Conservation (phyloP, 257 asterid genomes). For the Solanum tarijense region DNA sequence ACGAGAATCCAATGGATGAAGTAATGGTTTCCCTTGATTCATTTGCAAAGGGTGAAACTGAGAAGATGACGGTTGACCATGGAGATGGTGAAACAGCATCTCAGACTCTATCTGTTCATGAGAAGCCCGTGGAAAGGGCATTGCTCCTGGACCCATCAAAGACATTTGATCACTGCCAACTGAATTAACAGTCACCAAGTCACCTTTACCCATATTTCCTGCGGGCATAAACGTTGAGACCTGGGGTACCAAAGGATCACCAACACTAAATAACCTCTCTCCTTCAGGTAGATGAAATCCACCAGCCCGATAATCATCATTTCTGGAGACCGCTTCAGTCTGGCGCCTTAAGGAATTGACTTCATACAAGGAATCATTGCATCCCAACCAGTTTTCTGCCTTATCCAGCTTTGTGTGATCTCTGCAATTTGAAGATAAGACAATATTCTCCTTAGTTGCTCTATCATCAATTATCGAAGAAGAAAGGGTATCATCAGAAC, state of each 20-base stretch:
- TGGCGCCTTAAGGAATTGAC: constrained; percentile 23
- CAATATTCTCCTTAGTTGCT: constrained; percentile 19
- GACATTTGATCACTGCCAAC: constrained; percentile 27
- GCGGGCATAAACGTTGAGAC: constrained; percentile 22
- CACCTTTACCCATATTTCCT: constrained; percentile 25
- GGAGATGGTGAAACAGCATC: constrained; percentile 27
- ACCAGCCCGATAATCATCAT: constrained; percentile 27
- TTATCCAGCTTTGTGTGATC: constrained; percentile 30
- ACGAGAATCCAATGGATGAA: constrained; percentile 49
- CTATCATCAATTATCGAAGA: constrained; percentile 23
- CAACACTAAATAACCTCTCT: constrained; percentile 39
- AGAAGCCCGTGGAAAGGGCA: constrained; percentile 30
- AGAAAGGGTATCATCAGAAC: constrained; percentile 21
- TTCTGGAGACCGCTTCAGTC: constrained; percentile 22
- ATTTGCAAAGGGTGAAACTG: constrained; percentile 41
- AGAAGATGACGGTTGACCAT: constrained; percentile 44
- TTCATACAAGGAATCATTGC: constrained; percentile 28
- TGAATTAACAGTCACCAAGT: constrained; percentile 37
- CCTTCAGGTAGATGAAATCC: constrained; percentile 58
- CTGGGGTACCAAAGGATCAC: constrained; percentile 32
- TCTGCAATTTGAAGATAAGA: constrained; percentile 23
- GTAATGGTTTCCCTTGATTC: constrained; percentile 43
- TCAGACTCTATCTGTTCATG: constrained; percentile 37
- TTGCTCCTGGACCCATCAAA: constrained; percentile 30
- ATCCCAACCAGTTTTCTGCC: constrained; percentile 45